Conservation (phyloP, 1,284 basidiomycete genomes). For the Cryptococcus sp. region DNA sequence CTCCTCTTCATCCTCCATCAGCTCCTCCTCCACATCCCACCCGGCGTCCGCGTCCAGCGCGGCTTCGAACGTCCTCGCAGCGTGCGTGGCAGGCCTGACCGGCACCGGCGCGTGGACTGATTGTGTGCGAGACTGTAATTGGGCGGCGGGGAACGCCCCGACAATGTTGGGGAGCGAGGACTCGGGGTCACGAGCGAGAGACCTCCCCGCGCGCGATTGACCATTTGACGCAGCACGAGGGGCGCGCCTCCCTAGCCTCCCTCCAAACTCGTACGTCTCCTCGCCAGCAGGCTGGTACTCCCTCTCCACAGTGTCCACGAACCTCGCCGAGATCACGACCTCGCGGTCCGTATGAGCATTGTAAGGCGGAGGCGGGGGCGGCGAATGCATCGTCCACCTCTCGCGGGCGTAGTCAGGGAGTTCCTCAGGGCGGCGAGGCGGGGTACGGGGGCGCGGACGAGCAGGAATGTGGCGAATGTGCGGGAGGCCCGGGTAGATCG, state of each 20-base stretch:
- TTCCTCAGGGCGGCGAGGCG: background rate
- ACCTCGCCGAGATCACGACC: slow-evolving; percentile 27
- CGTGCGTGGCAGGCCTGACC: slow-evolving; percentile 2
- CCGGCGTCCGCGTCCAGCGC: slow-evolving; percentile 24
- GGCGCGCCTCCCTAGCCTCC: background rate
- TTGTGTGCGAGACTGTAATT: background rate
- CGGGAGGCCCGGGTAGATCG: slow-evolving; percentile 7
- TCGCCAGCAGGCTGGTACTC: slow-evolving; percentile 8
- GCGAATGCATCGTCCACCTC: slow-evolving; percentile 18
- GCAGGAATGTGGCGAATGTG: background rate
- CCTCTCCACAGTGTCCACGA: slow-evolving; percentile 18
- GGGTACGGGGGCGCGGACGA: slow-evolving; percentile 1
- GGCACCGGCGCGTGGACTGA: slow-evolving; percentile 5
- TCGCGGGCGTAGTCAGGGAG: slow-evolving; percentile 12
- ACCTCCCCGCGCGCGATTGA: background rate
- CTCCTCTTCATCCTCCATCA: slow-evolving; percentile 4
- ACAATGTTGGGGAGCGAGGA: slow-evolving; percentile 10
- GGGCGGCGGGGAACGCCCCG: slow-evolving; percentile 17
- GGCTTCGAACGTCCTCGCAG: slow-evolving; percentile 17
- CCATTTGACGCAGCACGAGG: slow-evolving; percentile 3
- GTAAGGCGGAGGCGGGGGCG: slow-evolving; percentile 42
- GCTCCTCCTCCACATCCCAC: slow-evolving; percentile 6
- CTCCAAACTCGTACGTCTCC: slow-evolving; percentile 11
- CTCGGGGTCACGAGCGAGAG: background rate
- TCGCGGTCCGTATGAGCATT: slow-evolving; percentile 36